Percentiles rank a stretch among this genome's conserved stretches.
Conservation (phyloP, 2,329 filamentous ascomycete genomes). For the Chalara sp. region DNA sequence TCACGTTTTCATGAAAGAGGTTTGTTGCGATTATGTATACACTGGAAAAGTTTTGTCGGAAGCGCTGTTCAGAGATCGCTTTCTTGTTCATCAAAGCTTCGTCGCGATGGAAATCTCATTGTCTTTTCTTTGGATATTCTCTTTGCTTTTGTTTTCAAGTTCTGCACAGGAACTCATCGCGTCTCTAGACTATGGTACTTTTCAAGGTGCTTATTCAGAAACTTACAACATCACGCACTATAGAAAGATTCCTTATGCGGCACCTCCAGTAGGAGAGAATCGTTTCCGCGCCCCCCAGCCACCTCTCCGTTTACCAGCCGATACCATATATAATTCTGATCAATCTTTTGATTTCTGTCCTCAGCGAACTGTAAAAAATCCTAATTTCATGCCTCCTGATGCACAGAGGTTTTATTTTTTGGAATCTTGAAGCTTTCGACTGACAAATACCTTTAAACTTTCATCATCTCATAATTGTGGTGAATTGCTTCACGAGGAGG, state of each 20-base stretch:
- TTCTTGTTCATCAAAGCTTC: too few relatives aligned
- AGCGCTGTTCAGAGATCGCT: too few relatives aligned
- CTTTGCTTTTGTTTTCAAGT: not conserved
- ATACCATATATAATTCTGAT: slow-evolving; percentile 47
- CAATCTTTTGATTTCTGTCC: slow-evolving; percentile 51
- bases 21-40: too few relatives aligned
- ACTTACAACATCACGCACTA: slow-evolving; percentile 52
- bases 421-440: too few relatives aligned
- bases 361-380: slow-evolving; percentile 40
- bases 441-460: not conserved
- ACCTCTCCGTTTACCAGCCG: slow-evolving; percentile 35
- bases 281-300: slow-evolving; percentile 56
- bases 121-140: too few relatives aligned
- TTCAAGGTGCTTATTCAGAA: slow-evolving; percentile 43
- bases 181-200: slow-evolving; percentile 41
- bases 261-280: slow-evolving; percentile 49
- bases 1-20: too few relatives aligned
- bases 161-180: slow-evolving; percentile 29
- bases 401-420: too few relatives aligned
- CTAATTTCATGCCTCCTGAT: too few relatives aligned
- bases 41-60: too few relatives aligned
- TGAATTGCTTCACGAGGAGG: too few relatives aligned
- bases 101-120: too few relatives aligned
- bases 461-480: not conserved
- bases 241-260: slow-evolving; percentile 54